Evolutionary conservation across 2,329 filamentous ascomycete genomes (phyloP).

Genomic region (Calonectria pseudoturangicola): DNA sequence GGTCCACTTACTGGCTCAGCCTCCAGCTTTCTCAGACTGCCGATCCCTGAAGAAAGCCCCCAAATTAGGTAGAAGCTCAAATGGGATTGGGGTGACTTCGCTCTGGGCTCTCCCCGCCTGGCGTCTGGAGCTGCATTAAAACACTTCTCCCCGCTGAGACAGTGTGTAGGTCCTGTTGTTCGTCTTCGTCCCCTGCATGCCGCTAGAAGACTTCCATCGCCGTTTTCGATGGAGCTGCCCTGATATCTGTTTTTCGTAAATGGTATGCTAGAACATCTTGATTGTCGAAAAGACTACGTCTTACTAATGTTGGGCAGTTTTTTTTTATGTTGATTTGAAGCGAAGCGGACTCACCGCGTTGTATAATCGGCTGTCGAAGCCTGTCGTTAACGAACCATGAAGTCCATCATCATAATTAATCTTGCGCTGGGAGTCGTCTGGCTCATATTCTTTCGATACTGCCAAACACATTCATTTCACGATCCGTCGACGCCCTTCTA

Average conservation of each 20-base stretch:
- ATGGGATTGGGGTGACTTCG: constrained; percentile 23
- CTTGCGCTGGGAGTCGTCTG: constrained; percentile 37
- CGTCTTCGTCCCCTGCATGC: constrained; percentile 3
- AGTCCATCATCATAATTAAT: constrained; percentile 25
- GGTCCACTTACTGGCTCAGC: constrained; percentile 34
- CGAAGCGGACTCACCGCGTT: background rate
- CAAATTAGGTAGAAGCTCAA: constrained; percentile 27
- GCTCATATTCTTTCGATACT: constrained; percentile 50
- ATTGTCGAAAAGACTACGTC: background rate
- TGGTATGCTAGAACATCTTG: constrained; percentile 8
- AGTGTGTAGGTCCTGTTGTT: background rate
- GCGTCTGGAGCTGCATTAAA: constrained; percentile 16
- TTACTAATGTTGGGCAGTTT: constrained; percentile 22
- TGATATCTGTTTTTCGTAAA: constrained; percentile 13
- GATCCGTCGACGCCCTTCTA: constrained; percentile 56
- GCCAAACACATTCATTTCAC: constrained; percentile 46
- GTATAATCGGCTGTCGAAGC: constrained; percentile 15
- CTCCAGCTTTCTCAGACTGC: constrained; percentile 31
- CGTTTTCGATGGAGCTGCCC: constrained; percentile 1
- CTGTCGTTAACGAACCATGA: constrained; percentile 28
- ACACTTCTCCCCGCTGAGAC: constrained; percentile 1
- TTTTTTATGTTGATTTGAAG: constrained; percentile 16
- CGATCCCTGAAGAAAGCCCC: constrained; percentile 28
- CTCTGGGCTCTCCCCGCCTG: constrained; percentile 18
- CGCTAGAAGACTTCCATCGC: background rate